A percentile compares a stretch with the other conserved stretches of the same genome.
Evolutionary conservation across 2,329 filamentous ascomycete species (phyloP).

Genomic region (Diaporthe eres): DNA sequence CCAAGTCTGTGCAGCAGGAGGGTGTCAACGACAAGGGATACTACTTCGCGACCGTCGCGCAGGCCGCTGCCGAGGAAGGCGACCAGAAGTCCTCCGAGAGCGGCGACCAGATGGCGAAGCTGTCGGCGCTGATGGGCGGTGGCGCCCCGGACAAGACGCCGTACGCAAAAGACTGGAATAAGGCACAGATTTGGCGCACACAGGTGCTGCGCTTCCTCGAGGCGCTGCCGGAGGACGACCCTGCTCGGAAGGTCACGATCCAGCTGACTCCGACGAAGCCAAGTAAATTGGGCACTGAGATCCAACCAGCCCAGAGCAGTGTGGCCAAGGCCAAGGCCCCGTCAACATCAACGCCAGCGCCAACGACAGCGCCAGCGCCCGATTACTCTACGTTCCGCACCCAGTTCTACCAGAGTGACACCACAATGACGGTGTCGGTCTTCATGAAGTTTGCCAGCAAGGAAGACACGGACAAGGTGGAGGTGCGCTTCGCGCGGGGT

Average conservation of each 20-base stretch:
- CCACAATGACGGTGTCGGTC: slow-evolving; percentile 53
- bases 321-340: neutral
- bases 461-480: slow-evolving; percentile 45
- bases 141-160: slow-evolving; percentile 44
- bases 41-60: slow-evolving; percentile 59
- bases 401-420: slow-evolving; percentile 59
- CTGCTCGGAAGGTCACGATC: slow-evolving; percentile 62
- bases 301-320: slow-evolving; percentile 26
- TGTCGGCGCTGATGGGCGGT: slow-evolving; percentile 42
- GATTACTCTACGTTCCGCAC: slow-evolving; percentile 49
- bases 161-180: slow-evolving; percentile 53
- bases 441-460: slow-evolving; percentile 57
- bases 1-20: slow-evolving; percentile 48
- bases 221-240: slow-evolving; percentile 59
- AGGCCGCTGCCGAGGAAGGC: slow-evolving; percentile 48
- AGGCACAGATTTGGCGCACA: slow-evolving; percentile 61
- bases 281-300: neutral
- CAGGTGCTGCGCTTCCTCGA: slow-evolving; percentile 63
- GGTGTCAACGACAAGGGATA: slow-evolving; percentile 61
- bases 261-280: slow-evolving; percentile 51
- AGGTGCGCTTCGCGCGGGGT: neutral
- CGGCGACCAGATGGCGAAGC: slow-evolving; percentile 28
- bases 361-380: neutral
- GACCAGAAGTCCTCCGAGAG: slow-evolving; percentile 25
- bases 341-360: neutral